Conservation (phyloP, 2,329 filamentous ascomycete species). For the Exophiala calicioides region DNA sequence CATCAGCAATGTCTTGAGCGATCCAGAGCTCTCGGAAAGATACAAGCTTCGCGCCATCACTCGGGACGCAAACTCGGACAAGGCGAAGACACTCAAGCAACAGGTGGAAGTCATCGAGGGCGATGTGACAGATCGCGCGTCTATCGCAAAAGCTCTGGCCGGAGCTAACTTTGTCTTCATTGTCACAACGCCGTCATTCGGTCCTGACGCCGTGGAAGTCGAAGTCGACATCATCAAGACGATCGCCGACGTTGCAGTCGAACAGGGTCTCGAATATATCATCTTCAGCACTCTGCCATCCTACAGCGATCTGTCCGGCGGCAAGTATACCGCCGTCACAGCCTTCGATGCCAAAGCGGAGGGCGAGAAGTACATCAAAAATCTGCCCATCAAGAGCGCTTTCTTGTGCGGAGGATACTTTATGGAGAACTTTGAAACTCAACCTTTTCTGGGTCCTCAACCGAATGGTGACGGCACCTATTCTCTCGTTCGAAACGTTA, state of each 20-base stretch:
- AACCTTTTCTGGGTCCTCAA: slow-evolving; percentile 27
- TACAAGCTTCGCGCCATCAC: slow-evolving; percentile 55
- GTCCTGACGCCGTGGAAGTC: slow-evolving; percentile 42
- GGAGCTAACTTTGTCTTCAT: slow-evolving; percentile 52
- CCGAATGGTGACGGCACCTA: slow-evolving; percentile 34
- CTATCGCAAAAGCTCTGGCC: slow-evolving; percentile 44
- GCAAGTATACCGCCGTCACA: slow-evolving; percentile 38
- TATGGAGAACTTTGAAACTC: slow-evolving; percentile 51
- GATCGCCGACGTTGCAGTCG: slow-evolving; percentile 36
- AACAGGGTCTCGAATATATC: slow-evolving; percentile 33
- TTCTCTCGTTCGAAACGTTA: slow-evolving; percentile 28
- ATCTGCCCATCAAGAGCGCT: slow-evolving; percentile 50
- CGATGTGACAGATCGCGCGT: slow-evolving; percentile 42
- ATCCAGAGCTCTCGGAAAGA: slow-evolving; percentile 47
- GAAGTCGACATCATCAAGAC: slow-evolving; percentile 36
- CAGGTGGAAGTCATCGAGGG: slow-evolving; percentile 39
- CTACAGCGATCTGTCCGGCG: slow-evolving; percentile 33
- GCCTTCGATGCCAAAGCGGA: slow-evolving; percentile 61
- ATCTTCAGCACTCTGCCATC: slow-evolving; percentile 36
- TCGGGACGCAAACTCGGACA: slow-evolving; percentile 41
- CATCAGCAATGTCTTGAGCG: slow-evolving; percentile 47
- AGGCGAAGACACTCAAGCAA: slow-evolving; percentile 31
- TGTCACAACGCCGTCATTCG: slow-evolving; percentile 43
- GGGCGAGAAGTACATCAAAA: slow-evolving; percentile 57
- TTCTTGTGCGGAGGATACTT: slow-evolving; percentile 59